These are phyloP conservation scores for Barnettozyma botsteinii DNA, from an alignment of 805 yeast genomes.

Conservation along the genomic window DNA sequence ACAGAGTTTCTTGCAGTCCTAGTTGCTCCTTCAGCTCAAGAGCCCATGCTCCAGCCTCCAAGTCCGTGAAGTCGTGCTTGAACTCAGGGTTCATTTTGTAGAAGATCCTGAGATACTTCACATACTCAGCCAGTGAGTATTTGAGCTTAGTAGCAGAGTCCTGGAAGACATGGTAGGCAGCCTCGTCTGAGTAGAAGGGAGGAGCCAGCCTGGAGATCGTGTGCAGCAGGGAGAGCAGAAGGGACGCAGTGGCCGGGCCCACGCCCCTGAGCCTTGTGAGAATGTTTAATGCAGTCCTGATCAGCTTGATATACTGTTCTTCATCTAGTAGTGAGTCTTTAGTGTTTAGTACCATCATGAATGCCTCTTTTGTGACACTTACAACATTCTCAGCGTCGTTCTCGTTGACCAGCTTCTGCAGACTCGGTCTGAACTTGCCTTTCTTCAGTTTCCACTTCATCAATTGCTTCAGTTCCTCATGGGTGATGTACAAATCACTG, in stretches of 20 bases:
- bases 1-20: neutral
- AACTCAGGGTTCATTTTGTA: conserved; percentile 11
- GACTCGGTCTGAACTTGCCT: conserved; percentile 25
- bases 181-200: conserved; percentile 25
- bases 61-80: conserved; percentile 9
- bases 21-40: conserved; percentile 6
- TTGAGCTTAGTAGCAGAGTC: conserved; percentile 14
- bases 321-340: neutral
- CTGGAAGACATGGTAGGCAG: conserved; percentile 16
- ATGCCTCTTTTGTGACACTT: conserved; percentile 11
- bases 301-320: conserved; percentile 9
- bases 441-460: conserved; percentile 25
- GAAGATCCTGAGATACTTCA: conserved; percentile 13
- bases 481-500: conserved; percentile 7
- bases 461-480: conserved; percentile 19
- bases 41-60: conserved; percentile 25
- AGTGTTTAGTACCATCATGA: conserved; percentile 5
- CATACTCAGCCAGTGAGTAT: conserved; percentile 20
- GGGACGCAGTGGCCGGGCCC: conserved; percentile 26
- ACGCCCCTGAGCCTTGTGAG: conserved; percentile 20
- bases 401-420: conserved; percentile 19
- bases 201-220: conserved; percentile 18
- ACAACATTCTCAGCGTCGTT: conserved; percentile 15
- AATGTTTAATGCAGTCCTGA: conserved; percentile 9
- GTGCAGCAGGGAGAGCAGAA: conserved; percentile 17